phyloP scores from a whole-genome alignment of 108 stramenopile species.

The Skeletonema grethae region DNA sequence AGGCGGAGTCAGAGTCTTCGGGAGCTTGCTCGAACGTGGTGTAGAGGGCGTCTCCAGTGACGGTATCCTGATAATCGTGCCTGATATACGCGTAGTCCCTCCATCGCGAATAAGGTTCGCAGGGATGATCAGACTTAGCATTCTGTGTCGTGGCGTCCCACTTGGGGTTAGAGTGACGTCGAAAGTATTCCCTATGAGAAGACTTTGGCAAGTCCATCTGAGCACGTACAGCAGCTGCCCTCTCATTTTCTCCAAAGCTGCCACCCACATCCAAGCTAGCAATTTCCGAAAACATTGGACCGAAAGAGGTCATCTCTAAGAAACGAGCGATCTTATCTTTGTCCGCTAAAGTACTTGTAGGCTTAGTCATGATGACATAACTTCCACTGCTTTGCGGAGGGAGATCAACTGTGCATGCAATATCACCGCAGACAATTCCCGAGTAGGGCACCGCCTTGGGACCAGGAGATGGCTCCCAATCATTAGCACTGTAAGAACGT shows the following conservation, averaged over 20 bases:
- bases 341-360: conserved; percentile 11
- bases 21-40: conserved; percentile 45
- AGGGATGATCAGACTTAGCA: conserved; percentile 51
- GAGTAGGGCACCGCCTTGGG: conserved; percentile 15
- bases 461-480: conserved; percentile 65
- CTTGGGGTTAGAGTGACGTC: conserved; percentile 39
- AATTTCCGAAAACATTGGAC: conserved; percentile 45
- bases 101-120: conserved; percentile 39
- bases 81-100: conserved; percentile 39
- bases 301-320: conserved; percentile 64
- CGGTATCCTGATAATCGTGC: conserved; percentile 33
- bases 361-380: conserved; percentile 29
- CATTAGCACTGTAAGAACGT: conserved; percentile 63
- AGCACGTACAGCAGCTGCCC: conserved; percentile 19
- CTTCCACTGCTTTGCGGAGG: conserved; percentile 9
- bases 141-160: conserved; percentile 33
- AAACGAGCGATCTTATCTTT: conserved; percentile 51
- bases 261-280: conserved; percentile 23
- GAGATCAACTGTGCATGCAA: background rate
- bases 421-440: conserved; percentile 5
- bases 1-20: conserved; percentile 22
- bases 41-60: background rate
- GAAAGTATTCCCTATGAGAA: conserved; percentile 53
- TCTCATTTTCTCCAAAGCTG: conserved; percentile 10
- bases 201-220: conserved; percentile 41